A percentile compares a stretch with the other conserved stretches of the same genome.
These are phyloP conservation scores for Aspergillus eucalypticola DNA, from an alignment of 2,329 filamentous ascomycete genomes.

Conservation along the genomic window DNA sequence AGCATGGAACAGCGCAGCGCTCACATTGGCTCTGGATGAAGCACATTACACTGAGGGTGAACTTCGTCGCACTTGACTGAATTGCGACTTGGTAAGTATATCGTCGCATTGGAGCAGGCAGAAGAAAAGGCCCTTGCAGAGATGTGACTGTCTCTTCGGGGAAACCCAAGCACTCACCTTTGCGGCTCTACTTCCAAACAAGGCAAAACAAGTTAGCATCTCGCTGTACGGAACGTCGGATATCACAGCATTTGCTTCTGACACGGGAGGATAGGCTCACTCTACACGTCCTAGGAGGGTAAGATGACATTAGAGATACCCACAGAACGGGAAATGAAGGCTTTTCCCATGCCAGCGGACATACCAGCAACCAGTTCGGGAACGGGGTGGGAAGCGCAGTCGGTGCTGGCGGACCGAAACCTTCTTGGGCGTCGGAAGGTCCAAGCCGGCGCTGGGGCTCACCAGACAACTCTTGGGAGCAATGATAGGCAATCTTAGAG, in stretches of 20 bases:
- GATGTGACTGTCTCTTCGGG: background rate
- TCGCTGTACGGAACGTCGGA: background rate
- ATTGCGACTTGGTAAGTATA: background rate
- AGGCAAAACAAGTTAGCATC: slow-evolving; percentile 15
- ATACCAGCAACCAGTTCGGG: slow-evolving; percentile 56
- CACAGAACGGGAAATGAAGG: background rate
- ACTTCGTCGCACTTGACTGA: slow-evolving; percentile 60
- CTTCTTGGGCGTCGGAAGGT: slow-evolving; percentile 29
- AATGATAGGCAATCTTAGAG: slow-evolving; percentile 45
- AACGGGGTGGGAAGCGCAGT: slow-evolving; percentile 54
- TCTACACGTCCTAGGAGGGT: slow-evolving; percentile 42
- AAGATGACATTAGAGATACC: slow-evolving; percentile 16
- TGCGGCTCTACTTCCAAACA: slow-evolving; percentile 37
- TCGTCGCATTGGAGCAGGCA: background rate
- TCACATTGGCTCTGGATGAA: slow-evolving; percentile 7
- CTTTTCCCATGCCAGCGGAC: slow-evolving; percentile 20
- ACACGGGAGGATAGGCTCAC: slow-evolving; percentile 31
- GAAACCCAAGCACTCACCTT: slow-evolving; percentile 34
- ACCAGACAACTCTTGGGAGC: slow-evolving; percentile 46
- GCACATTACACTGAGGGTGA: slow-evolving; percentile 56
- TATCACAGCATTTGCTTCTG: background rate
- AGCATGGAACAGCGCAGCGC: background rate
- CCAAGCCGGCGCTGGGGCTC: slow-evolving; percentile 18
- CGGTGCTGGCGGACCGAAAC: slow-evolving; percentile 39
- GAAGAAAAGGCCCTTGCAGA: background rate